Percentiles rank a stretch among this genome's conserved stretches.
Evolutionary conservation across 345 rosid species (phyloP).

Genomic region (Lepidium africanum): DNA sequence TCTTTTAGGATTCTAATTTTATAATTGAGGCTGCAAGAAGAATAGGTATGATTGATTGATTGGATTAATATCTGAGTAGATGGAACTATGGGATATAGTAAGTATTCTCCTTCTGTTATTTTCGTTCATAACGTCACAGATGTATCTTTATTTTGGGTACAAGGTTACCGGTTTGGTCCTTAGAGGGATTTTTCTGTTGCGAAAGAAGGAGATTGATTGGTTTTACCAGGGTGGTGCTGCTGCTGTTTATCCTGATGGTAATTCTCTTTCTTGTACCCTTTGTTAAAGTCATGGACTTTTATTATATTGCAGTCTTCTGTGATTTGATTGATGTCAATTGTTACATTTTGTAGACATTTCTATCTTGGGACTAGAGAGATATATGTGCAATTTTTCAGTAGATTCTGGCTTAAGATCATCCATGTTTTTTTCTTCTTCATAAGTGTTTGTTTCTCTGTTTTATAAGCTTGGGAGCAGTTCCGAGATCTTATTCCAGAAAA

Average conservation of each 20-base stretch:
- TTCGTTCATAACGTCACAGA: background rate
- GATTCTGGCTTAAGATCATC: background rate
- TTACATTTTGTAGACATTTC: background rate
- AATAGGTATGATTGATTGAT: background rate
- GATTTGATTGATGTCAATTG: background rate
- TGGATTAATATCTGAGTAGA: background rate
- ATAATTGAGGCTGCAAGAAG: background rate
- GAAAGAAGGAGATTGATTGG: conserved; percentile 97
- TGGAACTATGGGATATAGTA: background rate
- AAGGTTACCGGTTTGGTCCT: conserved; percentile 89
- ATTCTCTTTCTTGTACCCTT: background rate
- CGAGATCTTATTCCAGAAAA: conserved; percentile 87
- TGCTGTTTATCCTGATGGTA: conserved; percentile 94
- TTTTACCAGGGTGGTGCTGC: conserved; percentile 97
- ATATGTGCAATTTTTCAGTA: background rate
- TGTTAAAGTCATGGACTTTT: background rate
- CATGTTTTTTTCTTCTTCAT: background rate
- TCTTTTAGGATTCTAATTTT: background rate
- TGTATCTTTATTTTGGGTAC: conserved; percentile 4
- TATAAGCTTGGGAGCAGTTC: conserved; percentile 87
- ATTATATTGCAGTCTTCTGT: background rate
- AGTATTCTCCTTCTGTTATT: background rate
- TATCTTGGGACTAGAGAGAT: background rate
- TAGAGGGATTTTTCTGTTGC: conserved; percentile 83
- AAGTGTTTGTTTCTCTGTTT: background rate